Conservation (phyloP, 1,284 basidiomycete genomes). For the Cutaneotrichosporon spelunceum region DNA sequence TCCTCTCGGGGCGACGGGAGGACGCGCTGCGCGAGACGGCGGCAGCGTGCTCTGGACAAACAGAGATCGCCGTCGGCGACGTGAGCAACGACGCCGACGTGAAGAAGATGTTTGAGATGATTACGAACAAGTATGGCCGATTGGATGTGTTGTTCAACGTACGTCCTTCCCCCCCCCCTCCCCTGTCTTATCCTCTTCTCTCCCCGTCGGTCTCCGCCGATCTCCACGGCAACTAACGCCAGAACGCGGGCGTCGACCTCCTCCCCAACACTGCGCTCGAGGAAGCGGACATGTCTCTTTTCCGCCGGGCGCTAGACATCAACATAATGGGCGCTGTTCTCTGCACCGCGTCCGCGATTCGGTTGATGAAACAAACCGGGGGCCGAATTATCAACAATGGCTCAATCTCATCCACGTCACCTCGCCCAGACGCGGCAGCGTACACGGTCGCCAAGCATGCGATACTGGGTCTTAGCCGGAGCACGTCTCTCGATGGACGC, state of each 20-base stretch:
- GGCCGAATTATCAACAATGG: slow-evolving; percentile 83
- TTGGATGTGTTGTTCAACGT: slow-evolving; percentile 75
- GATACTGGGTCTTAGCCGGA: slow-evolving; percentile 68
- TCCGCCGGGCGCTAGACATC: slow-evolving; percentile 63
- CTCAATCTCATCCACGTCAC: slow-evolving; percentile 68
- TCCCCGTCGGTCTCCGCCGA: not conserved
- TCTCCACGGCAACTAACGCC: slow-evolving; percentile 8
- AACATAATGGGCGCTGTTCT: slow-evolving; percentile 71
- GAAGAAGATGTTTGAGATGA: slow-evolving; percentile 57
- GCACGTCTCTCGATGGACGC: slow-evolving; percentile 70
- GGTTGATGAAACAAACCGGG: slow-evolving; percentile 70
- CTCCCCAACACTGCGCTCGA: slow-evolving; percentile 57
- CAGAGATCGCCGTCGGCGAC: slow-evolving; percentile 59
- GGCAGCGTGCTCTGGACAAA: slow-evolving; percentile 35
- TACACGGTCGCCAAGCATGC: slow-evolving; percentile 78
- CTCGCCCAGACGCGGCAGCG: slow-evolving; percentile 61
- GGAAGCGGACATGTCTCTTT: slow-evolving; percentile 61
- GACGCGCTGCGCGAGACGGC: slow-evolving; percentile 62
- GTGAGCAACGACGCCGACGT: slow-evolving; percentile 51
- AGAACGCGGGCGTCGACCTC: slow-evolving; percentile 59
- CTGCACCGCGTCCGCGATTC: slow-evolving; percentile 69
- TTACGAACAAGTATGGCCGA: slow-evolving; percentile 61
- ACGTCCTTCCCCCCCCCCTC: slow-evolving; percentile 27
- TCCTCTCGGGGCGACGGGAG: slow-evolving; percentile 60
- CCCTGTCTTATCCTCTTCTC: not conserved